Evolutionary conservation across 192 early-diverging fungal species (phyloP), one percentile per base, ranked within the genome.

Genomic region (Backusella parvicylindrica): DNA sequence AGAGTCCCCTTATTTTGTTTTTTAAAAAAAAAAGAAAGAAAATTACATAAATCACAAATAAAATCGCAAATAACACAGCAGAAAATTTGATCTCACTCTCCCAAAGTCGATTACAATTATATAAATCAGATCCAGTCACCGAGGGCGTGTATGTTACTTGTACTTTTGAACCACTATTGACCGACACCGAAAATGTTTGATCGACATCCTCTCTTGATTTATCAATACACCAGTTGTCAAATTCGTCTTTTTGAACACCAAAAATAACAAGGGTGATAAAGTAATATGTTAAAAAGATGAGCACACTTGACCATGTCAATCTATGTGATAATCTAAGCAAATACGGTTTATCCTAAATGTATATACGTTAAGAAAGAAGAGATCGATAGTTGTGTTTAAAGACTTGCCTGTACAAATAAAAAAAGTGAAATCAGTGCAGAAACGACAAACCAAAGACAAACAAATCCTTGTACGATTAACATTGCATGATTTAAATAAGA

Each of bases 81-180:
- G 72, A 72, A 47, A 82, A 77, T 23, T 82, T 82, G 63, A 82
- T 40, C 36, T 82, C 80, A 65, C 74, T 70, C 23, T 75, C 67
- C 80, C 80, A 82, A 31, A 82, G 31, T 38, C 50, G 71, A 13
- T 71, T 47, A 64, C 80, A 82, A 37, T 82, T 77, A 41, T 75
- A 82, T 43, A 73, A 66, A 72, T 82, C 76, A 0, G 60, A 26
- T 40, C 69, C 64, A 30, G 11, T 13, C 31, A 65, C 16, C 3
- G 26, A 60, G 13, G 78, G 69, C 18, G 63, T 53, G 35, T 72
- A 47, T n/a, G 47, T 43, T 16, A 70, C 31, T 8, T 38, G 47
- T 35, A 76, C 73, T n/a, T 21, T 66, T 31, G 47, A 70, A 2
- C 64, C 75, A 11, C 35, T 72, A 18, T 9, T n/a, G 30, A 37